Evolutionary conservation across 257 asterid species (phyloP).

Genomic region (Solanum etuberosum): DNA sequence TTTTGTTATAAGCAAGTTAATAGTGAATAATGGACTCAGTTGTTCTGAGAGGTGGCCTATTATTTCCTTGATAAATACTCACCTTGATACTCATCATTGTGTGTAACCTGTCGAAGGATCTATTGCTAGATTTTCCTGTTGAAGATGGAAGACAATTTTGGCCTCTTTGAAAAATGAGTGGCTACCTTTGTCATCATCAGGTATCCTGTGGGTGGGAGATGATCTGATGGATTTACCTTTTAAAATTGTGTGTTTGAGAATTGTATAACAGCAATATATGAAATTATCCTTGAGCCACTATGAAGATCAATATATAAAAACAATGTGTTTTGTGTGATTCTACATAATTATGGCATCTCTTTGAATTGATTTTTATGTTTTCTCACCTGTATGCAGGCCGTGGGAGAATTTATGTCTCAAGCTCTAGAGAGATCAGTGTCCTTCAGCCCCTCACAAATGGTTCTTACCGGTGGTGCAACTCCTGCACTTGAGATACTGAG

Average conservation of each 20-base stretch:
- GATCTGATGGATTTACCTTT: neutral
- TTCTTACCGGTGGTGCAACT: conserved; percentile 42
- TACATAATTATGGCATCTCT: neutral
- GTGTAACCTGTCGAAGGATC: neutral
- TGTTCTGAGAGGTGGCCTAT: neutral
- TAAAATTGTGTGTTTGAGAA: neutral
- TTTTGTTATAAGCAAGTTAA: neutral
- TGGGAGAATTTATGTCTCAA: conserved; percentile 52
- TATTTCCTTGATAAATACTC: neutral
- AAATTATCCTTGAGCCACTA: neutral
- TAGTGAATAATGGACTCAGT: neutral
- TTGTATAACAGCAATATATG: neutral
- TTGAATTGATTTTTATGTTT: neutral
- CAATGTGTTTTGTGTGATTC: neutral
- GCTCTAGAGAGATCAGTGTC: conserved; percentile 29
- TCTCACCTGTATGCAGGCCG: conserved; percentile 26
- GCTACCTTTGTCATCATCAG: neutral
- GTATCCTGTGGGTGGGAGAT: neutral
- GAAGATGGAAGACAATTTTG: neutral
- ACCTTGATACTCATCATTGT: neutral
- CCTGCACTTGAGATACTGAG: conserved; percentile 57
- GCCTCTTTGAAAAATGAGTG: neutral
- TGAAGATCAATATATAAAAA: neutral
- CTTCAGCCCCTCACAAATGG: conserved; percentile 39
- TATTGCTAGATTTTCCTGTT: neutral